phyloP scores from a whole-genome alignment of 345 rosid species.

The Salix purpurea region DNA sequence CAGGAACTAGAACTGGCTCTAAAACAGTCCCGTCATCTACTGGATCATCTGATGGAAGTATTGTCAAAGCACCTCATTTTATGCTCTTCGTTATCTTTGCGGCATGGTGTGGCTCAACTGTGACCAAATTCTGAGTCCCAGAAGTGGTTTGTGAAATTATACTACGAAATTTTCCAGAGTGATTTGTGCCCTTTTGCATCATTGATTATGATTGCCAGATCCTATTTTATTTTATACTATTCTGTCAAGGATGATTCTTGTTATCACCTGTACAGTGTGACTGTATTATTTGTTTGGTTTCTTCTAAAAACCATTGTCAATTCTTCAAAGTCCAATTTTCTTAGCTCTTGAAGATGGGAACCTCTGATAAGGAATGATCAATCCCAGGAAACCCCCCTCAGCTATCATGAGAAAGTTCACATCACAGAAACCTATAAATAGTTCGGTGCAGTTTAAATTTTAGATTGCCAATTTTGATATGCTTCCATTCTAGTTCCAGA shows the following conservation, averaged over 20 bases:
- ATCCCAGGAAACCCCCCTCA: not conserved
- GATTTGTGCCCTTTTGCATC: not conserved
- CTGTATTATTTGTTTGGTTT: constrained; percentile 14
- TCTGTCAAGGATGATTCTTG: constrained; percentile 3
- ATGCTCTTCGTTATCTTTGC: constrained; percentile 28
- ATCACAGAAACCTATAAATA: not conserved
- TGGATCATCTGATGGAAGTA: constrained; percentile 41
- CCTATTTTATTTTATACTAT: not conserved
- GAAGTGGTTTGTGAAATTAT: not conserved
- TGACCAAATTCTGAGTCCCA: constrained; percentile 23
- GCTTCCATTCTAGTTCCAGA: not conserved
- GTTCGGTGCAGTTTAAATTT: not conserved
- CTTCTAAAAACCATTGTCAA: not conserved
- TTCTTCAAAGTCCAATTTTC: not conserved
- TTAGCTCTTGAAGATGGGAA: not conserved
- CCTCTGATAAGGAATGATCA: not conserved
- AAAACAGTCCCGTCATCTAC: constrained; percentile 43
- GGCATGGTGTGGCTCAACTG: constrained; percentile 25
- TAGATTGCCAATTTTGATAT: not conserved
- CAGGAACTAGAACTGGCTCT: constrained; percentile 32
- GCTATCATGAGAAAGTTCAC: not conserved
- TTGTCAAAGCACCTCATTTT: constrained; percentile 22
- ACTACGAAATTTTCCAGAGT: constrained; percentile 5
- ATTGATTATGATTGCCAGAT: constrained; percentile 1
- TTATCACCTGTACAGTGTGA: not conserved